Percentiles rank a stretch among this genome's conserved stretches.
Evolutionary conservation across 208 protist species (phyloP).

Genomic region (Borovskyia barvae): DNA sequence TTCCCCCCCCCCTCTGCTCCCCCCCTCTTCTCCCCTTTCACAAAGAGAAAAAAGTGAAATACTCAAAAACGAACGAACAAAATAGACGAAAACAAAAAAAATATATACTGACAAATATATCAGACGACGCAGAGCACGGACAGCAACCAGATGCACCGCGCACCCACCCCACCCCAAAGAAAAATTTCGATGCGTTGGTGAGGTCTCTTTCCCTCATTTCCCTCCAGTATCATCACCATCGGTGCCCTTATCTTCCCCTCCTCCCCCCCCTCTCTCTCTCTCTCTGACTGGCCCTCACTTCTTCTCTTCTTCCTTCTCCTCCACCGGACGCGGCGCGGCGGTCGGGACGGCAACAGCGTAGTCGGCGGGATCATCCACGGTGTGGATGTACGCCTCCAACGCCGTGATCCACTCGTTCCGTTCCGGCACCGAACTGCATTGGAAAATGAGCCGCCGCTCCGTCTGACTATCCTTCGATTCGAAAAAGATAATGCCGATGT

Average conservation of each 20-base stretch:
- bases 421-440: slow-evolving; percentile 32
- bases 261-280: slow-evolving; percentile 6
- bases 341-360: slow-evolving; percentile 11
- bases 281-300: slow-evolving; percentile 7
- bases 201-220: slow-evolving; percentile 4
- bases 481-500: slow-evolving; percentile 43
- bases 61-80: neutral
- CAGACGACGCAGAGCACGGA: no score
- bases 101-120: no score
- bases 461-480: slow-evolving; percentile 24
- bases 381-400: slow-evolving; percentile 41
- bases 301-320: slow-evolving; percentile 15
- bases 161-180: no score
- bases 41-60: slow-evolving; percentile 4
- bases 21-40: no score
- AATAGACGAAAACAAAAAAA: neutral
- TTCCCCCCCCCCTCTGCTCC: no score
- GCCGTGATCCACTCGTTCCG: slow-evolving; percentile 28
- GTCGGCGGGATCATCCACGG: slow-evolving; percentile 41
- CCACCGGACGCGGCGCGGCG: neutral
- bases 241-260: slow-evolving; percentile 1
- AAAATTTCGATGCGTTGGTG: neutral
- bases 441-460: slow-evolving; percentile 39
- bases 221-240: slow-evolving; percentile 4
- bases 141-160: no score